Percentiles rank a stretch among this genome's conserved stretches.
Evolutionary conservation across 2,329 filamentous ascomycete genomes (phyloP).

Genomic region (Scorias spongiosa): DNA sequence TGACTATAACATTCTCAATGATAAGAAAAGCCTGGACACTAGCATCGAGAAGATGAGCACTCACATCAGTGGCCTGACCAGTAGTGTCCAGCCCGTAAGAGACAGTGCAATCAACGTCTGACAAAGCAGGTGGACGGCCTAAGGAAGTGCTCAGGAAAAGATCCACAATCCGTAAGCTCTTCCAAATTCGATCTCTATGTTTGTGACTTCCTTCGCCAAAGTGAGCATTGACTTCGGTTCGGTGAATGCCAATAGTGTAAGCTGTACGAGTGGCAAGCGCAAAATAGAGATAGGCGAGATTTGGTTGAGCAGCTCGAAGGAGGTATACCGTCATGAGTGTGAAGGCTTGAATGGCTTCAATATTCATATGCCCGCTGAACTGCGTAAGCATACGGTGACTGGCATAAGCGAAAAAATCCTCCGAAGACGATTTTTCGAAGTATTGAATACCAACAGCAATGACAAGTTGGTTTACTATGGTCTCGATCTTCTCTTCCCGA

Average conservation of each 20-base stretch:
- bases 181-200: constrained; percentile 35
- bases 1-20: constrained; percentile 32
- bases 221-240: constrained; percentile 36
- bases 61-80: constrained; percentile 11
- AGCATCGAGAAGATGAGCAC: constrained; percentile 19
- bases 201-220: constrained; percentile 27
- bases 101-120: constrained; percentile 34
- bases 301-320: constrained; percentile 36
- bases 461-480: constrained; percentile 36
- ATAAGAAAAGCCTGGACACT: constrained; percentile 33
- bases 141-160: constrained; percentile 36
- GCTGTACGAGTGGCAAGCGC: constrained; percentile 37
- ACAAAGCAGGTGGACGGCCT: constrained; percentile 38
- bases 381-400: constrained; percentile 29
- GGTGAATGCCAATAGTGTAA: constrained; percentile 37
- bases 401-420: constrained; percentile 33
- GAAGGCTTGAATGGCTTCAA: constrained; percentile 37
- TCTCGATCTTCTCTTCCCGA: constrained; percentile 24
- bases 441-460: constrained; percentile 35
- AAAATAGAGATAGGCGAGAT: constrained; percentile 38
- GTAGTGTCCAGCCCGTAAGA: constrained; percentile 13
- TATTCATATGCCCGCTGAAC: constrained; percentile 34
- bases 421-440: constrained; percentile 25
- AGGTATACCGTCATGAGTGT: constrained; percentile 37
- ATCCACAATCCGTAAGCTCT: constrained; percentile 36